A percentile compares a stretch with the other conserved stretches of the same genome.
These are phyloP conservation scores for Paraurostyla sp. DNA, from an alignment of 73 alveolate genomes.

Conservation along the genomic window DNA sequence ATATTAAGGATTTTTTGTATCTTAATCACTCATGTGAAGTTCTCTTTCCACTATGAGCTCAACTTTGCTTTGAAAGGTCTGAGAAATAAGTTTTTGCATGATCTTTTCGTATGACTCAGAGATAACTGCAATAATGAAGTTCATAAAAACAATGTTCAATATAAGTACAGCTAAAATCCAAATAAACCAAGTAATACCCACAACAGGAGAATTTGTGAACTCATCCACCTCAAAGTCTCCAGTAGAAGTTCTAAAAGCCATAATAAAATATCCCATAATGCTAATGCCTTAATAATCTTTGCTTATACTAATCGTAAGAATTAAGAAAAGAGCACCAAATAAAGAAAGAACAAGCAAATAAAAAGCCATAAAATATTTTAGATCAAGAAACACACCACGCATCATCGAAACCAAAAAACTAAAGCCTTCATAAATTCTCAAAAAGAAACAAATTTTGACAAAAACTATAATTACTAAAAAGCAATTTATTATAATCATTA, in stretches of 20 bases:
- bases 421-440: too few species aligned
- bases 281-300: not conserved
- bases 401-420: constrained; percentile 21
- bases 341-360: not conserved
- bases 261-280: not conserved
- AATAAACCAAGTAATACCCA: not conserved
- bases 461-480: too few species aligned
- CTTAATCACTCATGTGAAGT: not conserved
- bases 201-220: not conserved
- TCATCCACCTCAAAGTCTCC: constrained; percentile 1
- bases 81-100: not conserved
- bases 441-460: too few species aligned
- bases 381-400: not conserved
- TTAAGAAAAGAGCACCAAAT: not conserved
- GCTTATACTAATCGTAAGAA: not conserved
- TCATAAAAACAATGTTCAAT: not conserved
- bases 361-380: not conserved
- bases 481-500: too few species aligned
- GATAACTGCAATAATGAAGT: constrained; percentile 52
- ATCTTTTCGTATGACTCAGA: too few species aligned
- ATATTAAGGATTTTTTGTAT: not conserved
- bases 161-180: not conserved
- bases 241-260: not conserved
- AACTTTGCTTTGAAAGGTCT: not conserved
- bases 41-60: constrained; percentile 19